These are phyloP conservation scores for Magnusiomyces fungicola DNA, from an alignment of 1,139 yeast genomes.

Conservation along the genomic window DNA sequence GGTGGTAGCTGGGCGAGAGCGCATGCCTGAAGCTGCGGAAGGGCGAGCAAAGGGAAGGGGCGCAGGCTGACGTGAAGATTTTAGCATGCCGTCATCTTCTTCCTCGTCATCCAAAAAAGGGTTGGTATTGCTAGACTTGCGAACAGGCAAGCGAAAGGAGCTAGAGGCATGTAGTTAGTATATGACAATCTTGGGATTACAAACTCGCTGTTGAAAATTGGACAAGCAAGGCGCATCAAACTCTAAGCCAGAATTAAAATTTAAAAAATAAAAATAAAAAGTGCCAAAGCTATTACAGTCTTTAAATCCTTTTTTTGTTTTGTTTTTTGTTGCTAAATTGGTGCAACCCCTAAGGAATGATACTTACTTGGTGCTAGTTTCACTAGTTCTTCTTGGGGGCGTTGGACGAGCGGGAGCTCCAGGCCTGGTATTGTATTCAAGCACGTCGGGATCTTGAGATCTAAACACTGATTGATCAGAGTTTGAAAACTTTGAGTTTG, in stretches of 20 bases:
- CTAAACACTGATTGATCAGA: slow-evolving; percentile 13
- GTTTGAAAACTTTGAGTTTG: slow-evolving; percentile 7
- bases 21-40: too few species aligned
- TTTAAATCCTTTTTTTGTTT: too few species aligned
- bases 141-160: neutral
- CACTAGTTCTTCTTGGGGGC: neutral
- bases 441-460: neutral
- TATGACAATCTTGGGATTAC: too few species aligned
- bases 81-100: neutral
- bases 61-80: neutral
- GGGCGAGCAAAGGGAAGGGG: neutral
- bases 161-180: too few species aligned
- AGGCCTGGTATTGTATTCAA: neutral
- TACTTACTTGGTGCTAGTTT: too few species aligned
- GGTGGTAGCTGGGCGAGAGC: neutral
- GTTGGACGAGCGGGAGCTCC: neutral
- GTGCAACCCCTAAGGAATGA: too few species aligned
- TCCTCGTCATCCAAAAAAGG: slow-evolving; percentile 12
- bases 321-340: too few species aligned
- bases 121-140: slow-evolving; percentile 7
- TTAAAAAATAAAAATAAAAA: neutral
- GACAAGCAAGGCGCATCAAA: too few species aligned
- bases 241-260: too few species aligned
- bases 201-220: too few species aligned
- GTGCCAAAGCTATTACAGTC: too few species aligned